phyloP scores from a whole-genome alignment of 805 yeast species.

The Komagataella pastoris region DNA sequence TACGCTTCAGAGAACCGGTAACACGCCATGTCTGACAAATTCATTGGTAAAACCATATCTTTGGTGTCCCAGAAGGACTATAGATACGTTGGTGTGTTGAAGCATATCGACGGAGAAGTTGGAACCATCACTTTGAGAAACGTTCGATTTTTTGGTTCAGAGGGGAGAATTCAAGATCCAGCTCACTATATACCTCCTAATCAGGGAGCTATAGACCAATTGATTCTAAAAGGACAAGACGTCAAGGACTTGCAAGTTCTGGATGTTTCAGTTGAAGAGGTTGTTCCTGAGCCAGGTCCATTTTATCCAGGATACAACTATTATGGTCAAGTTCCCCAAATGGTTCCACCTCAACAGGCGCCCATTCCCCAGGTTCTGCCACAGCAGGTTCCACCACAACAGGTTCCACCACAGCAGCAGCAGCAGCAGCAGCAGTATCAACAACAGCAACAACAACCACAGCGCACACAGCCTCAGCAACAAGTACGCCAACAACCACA shows the following conservation, averaged over 20 bases:
- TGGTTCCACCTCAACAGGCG: background rate
- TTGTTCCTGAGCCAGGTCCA: conserved; percentile 37
- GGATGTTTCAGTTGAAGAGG: conserved; percentile 55
- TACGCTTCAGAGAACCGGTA: background rate
- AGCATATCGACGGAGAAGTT: conserved; percentile 77
- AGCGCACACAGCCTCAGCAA: conserved; percentile 9
- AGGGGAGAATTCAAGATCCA: conserved; percentile 70
- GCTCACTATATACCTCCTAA: conserved; percentile 56
- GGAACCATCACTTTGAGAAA: conserved; percentile 76
- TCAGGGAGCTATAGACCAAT: conserved; percentile 55
- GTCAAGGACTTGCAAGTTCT: conserved; percentile 81
- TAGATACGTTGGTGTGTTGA: conserved; percentile 82
- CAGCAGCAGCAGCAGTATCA: conserved; percentile 4
- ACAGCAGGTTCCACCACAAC: conserved; percentile 7
- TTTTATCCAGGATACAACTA: conserved; percentile 16
- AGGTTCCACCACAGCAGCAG: conserved; percentile 6
- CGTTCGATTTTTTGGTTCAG: conserved; percentile 84
- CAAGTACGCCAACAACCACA: conserved; percentile 8
- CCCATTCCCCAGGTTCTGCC: conserved; percentile 7
- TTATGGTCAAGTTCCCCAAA: conserved; percentile 2
- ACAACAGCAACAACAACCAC: conserved; percentile 8
- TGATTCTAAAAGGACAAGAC: conserved; percentile 83
- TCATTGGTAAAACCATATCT: conserved; percentile 81
- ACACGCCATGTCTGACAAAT: conserved; percentile 62
- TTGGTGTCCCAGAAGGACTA: conserved; percentile 63